These are phyloP conservation scores for Umbelopsis vinacea DNA, from an alignment of 192 early-diverging fungal species.

Conservation along the genomic window DNA sequence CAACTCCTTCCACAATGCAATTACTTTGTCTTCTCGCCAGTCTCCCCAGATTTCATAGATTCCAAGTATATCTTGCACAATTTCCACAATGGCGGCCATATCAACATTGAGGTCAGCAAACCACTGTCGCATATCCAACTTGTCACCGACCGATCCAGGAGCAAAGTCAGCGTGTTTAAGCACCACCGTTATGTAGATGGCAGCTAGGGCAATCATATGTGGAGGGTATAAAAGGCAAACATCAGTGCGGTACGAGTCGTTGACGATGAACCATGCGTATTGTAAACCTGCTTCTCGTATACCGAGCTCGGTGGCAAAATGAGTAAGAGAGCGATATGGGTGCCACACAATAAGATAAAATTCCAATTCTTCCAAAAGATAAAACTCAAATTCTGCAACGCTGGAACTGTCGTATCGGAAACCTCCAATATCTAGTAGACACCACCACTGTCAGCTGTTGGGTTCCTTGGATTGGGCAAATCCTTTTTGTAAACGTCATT, in stretches of 20 bases:
- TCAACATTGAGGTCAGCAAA: constrained; percentile 84
- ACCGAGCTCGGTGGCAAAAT: constrained; percentile 55
- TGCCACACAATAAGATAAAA: constrained; percentile 90
- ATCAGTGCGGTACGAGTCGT: constrained; percentile 85
- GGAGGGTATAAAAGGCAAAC: constrained; percentile 85
- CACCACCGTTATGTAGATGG: constrained; percentile 72
- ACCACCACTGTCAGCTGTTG: neutral
- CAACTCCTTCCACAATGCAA: constrained; percentile 48
- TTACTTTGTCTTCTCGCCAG: constrained; percentile 63
- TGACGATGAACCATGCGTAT: constrained; percentile 76
- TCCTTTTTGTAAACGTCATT: neutral
- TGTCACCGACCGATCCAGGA: constrained; percentile 45
- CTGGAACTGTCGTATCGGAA: constrained; percentile 73
- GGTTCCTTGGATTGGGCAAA: too few species aligned
- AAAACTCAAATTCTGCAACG: constrained; percentile 93
- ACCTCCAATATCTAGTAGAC: constrained; percentile 45
- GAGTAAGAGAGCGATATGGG: constrained; percentile 79
- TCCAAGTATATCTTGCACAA: constrained; percentile 76
- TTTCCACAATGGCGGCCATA: constrained; percentile 72
- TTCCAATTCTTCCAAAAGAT: constrained; percentile 88
- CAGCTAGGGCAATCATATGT: constrained; percentile 84
- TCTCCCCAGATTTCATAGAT: constrained; percentile 72
- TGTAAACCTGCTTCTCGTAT: constrained; percentile 58
- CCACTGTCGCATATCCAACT: constrained; percentile 75
- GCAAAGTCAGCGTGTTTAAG: constrained; percentile 52